Percentiles rank a stretch among this genome's conserved stretches.
Conservation (phyloP, 306 rosid genomes). For the Lithocarpus polystachyus region DNA sequence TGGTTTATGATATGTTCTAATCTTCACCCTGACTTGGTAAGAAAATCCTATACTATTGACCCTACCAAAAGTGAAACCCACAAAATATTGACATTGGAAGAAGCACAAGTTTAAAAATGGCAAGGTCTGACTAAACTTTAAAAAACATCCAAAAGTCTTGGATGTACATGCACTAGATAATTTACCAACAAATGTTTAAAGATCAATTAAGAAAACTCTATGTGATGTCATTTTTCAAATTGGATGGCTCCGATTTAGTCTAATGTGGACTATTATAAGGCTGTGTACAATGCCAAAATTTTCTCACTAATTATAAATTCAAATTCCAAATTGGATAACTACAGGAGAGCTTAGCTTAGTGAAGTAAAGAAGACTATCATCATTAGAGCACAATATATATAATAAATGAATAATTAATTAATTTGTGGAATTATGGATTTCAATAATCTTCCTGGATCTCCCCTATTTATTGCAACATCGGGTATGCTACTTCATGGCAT, state of each 20-base stretch:
- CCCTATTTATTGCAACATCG: conserved; percentile 45
- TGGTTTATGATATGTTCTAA: no score
- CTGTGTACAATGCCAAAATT: neutral
- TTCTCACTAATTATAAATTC: neutral
- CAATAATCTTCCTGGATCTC: conserved; percentile 29
- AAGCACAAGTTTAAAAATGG: no score
- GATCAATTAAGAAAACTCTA: no score
- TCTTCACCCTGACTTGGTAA: neutral
- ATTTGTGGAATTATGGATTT: conserved; percentile 13
- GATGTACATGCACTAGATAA: no score
- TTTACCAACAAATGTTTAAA: no score
- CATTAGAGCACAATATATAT: neutral
- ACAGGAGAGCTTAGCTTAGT: neutral
- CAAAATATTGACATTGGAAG: neutral
- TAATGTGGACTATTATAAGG: neutral
- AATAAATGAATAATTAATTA: neutral
- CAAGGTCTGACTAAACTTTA: no score
- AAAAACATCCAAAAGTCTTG: no score
- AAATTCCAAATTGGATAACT: neutral
- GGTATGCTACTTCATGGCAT: conserved; percentile 43
- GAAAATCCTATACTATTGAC: conserved; percentile 2
- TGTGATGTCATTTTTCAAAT: neutral
- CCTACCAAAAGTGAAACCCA: neutral
- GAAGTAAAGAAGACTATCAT: neutral
- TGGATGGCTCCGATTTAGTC: conserved; percentile 8